Evolutionary conservation across 345 rosid species (phyloP).

Genomic region (Lagerstroemia speciosa): DNA sequence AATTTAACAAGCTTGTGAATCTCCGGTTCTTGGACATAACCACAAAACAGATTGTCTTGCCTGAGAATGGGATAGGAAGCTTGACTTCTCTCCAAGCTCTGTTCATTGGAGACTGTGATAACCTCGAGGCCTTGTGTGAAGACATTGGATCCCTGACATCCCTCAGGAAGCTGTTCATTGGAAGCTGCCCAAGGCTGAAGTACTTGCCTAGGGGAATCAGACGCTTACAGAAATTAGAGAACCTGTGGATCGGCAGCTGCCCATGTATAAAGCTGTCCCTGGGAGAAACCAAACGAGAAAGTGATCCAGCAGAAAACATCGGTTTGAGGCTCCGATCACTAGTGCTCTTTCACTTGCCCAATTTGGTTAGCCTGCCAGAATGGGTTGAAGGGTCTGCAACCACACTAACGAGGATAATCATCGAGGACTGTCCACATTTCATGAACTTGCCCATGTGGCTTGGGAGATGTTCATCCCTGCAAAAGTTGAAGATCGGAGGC

Average conservation of each 20-base stretch:
- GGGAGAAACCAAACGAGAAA: neutral
- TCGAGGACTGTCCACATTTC: slow-evolving; percentile 11
- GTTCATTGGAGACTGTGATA: slow-evolving; percentile 7
- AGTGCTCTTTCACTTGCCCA: slow-evolving; percentile 5
- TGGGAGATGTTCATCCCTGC: slow-evolving; percentile 10
- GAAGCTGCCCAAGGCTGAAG: slow-evolving; percentile 5
- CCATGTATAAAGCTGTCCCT: slow-evolving; percentile 10
- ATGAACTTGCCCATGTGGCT: no score
- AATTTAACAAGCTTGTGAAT: slow-evolving; percentile 13
- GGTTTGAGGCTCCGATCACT: slow-evolving; percentile 11
- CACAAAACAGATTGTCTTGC: slow-evolving; percentile 13
- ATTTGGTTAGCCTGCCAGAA: slow-evolving; percentile 10
- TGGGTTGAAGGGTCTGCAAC: slow-evolving; percentile 17
- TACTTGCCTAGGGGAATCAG: slow-evolving; percentile 13
- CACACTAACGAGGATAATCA: slow-evolving; percentile 1
- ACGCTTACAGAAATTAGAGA: slow-evolving; percentile 11
- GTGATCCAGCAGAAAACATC: neutral
- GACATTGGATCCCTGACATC: slow-evolving; percentile 7
- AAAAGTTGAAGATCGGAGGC: neutral
- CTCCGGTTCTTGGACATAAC: slow-evolving; percentile 16
- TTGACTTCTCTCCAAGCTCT: slow-evolving; percentile 14
- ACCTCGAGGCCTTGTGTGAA: slow-evolving; percentile 14
- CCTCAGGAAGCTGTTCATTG: slow-evolving; percentile 11
- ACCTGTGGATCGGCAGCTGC: slow-evolving; percentile 8
- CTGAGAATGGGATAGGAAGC: slow-evolving; percentile 13